Conservation (phyloP, 148 eudicot genomes). For the Talinum fruticosum region DNA sequence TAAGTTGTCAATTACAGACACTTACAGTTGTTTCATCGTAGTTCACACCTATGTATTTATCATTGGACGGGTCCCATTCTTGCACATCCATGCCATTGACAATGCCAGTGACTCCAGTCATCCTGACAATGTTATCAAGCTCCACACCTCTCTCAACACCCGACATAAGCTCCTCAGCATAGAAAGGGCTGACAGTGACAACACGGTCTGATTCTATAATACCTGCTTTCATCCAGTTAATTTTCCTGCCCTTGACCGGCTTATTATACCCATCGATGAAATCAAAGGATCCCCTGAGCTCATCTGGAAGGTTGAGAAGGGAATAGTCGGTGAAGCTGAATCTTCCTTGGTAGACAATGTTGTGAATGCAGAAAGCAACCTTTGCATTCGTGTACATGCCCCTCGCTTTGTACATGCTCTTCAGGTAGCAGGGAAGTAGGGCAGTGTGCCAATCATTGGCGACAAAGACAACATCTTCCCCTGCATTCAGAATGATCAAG, state of each 20-base stretch:
- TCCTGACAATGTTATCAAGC: conserved; percentile 47
- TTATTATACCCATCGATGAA: conserved; percentile 78
- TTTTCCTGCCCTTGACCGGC: conserved; percentile 77
- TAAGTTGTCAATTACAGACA: not conserved
- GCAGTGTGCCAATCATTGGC: conserved; percentile 98
- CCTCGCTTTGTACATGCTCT: conserved; percentile 56
- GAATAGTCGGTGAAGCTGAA: conserved; percentile 58
- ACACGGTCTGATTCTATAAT: conserved; percentile 60
- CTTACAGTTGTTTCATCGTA: conserved; percentile 70
- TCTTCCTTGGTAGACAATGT: conserved; percentile 96
- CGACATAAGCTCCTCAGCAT: conserved; percentile 74
- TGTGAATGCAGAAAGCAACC: conserved; percentile 93
- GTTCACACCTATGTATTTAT: conserved; percentile 52
- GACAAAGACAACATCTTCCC: conserved; percentile 80
- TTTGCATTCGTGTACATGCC: conserved; percentile 71
- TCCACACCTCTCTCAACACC: conserved; percentile 73
- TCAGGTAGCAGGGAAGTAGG: conserved; percentile 80
- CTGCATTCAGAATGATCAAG: conserved; percentile 29
- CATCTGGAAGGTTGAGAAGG: conserved; percentile 69
- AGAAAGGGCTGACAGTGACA: conserved; percentile 81
- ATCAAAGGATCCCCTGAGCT: conserved; percentile 55
- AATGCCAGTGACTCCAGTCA: conserved; percentile 54
- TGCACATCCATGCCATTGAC: conserved; percentile 87
- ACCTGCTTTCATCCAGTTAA: conserved; percentile 94
- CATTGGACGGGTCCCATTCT: conserved; percentile 82